Conservation (phyloP, 805 yeast species). For the Saturnispora silvae region DNA sequence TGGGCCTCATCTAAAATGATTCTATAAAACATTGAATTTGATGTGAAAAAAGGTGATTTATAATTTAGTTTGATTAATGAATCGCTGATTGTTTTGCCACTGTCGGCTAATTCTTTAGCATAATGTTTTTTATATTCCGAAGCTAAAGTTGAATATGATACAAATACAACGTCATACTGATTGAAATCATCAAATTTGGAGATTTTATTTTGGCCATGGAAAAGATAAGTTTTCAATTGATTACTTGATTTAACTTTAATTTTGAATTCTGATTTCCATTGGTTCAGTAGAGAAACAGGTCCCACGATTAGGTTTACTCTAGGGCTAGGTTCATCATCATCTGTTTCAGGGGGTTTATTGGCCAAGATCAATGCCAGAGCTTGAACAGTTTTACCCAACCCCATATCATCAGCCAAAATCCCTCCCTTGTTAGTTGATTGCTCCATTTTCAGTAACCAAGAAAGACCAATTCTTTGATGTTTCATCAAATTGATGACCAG, state of each 20-base stretch:
- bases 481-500: slow-evolving; percentile 32
- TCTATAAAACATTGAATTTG: slow-evolving; percentile 41
- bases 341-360: slow-evolving; percentile 22
- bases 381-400: slow-evolving; percentile 69
- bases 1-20: slow-evolving; percentile 50
- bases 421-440: slow-evolving; percentile 50
- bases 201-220: slow-evolving; percentile 39
- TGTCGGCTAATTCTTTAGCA: slow-evolving; percentile 27
- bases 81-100: slow-evolving; percentile 27
- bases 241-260: slow-evolving; percentile 44
- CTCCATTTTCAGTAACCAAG: slow-evolving; percentile 73
- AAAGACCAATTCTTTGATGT: slow-evolving; percentile 79
- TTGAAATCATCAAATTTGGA: slow-evolving; percentile 36
- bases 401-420: slow-evolving; percentile 76
- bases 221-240: slow-evolving; percentile 43
- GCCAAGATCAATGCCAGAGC: slow-evolving; percentile 50
- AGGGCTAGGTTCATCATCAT: no score
- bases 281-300: slow-evolving; percentile 77
- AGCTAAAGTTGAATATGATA: slow-evolving; percentile 72
- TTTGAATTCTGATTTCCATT: slow-evolving; percentile 74
- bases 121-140: slow-evolving; percentile 66
- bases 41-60: slow-evolving; percentile 52
- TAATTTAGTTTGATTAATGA: slow-evolving; percentile 32
- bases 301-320: slow-evolving; percentile 72
- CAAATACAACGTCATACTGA: slow-evolving; percentile 60